Conservation (phyloP, 495 filamentous ascomycete species). For the Sabuloglossum arenarium region DNA sequence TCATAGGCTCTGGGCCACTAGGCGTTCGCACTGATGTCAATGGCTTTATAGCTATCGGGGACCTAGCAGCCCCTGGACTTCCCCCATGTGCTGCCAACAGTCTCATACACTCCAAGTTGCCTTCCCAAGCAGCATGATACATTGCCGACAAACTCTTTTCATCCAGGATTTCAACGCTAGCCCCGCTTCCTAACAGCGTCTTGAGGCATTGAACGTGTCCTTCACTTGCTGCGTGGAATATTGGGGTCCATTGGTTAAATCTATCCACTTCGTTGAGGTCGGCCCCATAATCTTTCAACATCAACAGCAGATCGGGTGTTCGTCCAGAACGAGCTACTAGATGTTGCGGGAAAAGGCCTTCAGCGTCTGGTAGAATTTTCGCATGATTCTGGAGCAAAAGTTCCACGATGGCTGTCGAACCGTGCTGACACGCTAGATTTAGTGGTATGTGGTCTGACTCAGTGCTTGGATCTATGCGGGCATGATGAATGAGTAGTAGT, state of each 20-base stretch:
- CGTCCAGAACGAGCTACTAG: constrained; percentile 81
- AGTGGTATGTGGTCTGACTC: constrained; percentile 85
- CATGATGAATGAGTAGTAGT: constrained; percentile 46
- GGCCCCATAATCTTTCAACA: constrained; percentile 73
- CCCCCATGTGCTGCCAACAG: constrained; percentile 41
- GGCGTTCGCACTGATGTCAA: constrained; percentile 11
- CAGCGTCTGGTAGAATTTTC: constrained; percentile 68
- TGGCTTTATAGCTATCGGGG: constrained; percentile 12
- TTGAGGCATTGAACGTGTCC: constrained; percentile 76
- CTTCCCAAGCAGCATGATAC: constrained; percentile 99
- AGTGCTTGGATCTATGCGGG: constrained; percentile 58
- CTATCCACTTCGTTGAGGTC: constrained; percentile 85
- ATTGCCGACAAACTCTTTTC: constrained; percentile 86
- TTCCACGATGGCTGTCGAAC: constrained; percentile 59
- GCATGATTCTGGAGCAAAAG: constrained; percentile 63
- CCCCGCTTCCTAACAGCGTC: constrained; percentile 53
- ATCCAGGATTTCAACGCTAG: constrained; percentile 53
- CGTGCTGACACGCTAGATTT: constrained; percentile 86
- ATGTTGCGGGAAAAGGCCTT: constrained; percentile 94
- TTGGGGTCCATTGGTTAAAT: constrained; percentile 87
- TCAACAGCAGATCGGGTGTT: constrained; percentile 50
- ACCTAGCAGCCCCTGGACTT: constrained; percentile 14
- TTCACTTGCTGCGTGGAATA: constrained; percentile 93
- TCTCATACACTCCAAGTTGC: constrained; percentile 83
- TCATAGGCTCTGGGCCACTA: constrained; percentile 35